Evolutionary conservation across 495 filamentous ascomycete species (phyloP), one percentile per base, ranked within the genome.

Genomic region (Podospora pseudoanserina): DNA sequence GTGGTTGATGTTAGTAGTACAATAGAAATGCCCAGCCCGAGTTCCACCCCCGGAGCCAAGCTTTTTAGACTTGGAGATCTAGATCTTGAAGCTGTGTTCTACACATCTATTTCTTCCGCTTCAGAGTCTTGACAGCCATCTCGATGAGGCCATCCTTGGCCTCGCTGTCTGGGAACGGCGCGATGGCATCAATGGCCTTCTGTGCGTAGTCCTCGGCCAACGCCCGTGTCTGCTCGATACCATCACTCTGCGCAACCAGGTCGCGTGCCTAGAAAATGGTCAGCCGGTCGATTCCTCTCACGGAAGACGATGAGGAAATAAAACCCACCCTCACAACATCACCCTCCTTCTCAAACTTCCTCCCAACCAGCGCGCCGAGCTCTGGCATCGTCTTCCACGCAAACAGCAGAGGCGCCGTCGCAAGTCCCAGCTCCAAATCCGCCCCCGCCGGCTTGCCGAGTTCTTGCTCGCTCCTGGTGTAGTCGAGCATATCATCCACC

Each of bases 401-500:
- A 80, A 97, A 99, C 53, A 99, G 80, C 62, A 98, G 79, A 9
- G 95, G 95, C 4, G 95, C 95, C n/a, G 95, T 99, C 7, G 96
- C 95, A 63, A 99, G 83, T 7, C 95, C 95, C 23, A 99, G 84
- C 77, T 97, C 92, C 66, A 99, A 78, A 79, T 99, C 95, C 18
- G 96, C 96, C 30, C 94, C 96, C 7, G 93, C 91, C 0, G 96
- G 94, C 77, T 99, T 99, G 60, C 95, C 95, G 34, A 99, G 82
- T 77, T 97, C 92, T 32, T 87, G 85, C 54, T 85, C 92, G 28
- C 84, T 91, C 59, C 93, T 86, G 0, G 95, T 97, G 76, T 97
- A 99, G 80, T 99, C 95, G 72, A 99, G 84, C 91, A 99, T 91
- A 76, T 99, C 95, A 72, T 99, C 95, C 13, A 99, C 94, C n/a